A percentile compares a stretch with the other conserved stretches of the same genome.
These are phyloP conservation scores for Wilcoxina mikolae DNA, from an alignment of 495 filamentous ascomycete genomes.

Conservation along the genomic window DNA sequence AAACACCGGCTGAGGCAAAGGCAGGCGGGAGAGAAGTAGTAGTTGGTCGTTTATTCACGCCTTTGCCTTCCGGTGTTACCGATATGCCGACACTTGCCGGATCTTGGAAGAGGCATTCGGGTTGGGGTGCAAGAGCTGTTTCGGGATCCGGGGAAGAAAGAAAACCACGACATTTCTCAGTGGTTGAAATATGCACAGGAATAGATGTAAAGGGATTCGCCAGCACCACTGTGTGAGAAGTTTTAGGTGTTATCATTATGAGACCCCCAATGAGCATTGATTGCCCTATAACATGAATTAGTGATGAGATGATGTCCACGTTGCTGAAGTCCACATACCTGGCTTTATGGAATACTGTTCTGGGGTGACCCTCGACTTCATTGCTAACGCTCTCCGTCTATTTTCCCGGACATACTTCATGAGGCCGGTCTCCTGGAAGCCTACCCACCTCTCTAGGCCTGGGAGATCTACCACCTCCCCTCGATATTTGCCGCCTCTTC, in stretches of 20 bases:
- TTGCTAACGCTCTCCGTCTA: constrained; percentile 51
- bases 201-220: constrained; percentile 59
- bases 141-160: constrained; percentile 14
- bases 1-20: constrained; percentile 51
- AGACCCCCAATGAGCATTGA: constrained; percentile 79
- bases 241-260: constrained; percentile 68
- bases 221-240: constrained; percentile 46
- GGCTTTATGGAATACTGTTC: constrained; percentile 56
- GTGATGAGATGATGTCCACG: not conserved
- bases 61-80: not conserved
- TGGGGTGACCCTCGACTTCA: constrained; percentile 55
- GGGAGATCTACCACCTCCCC: constrained; percentile 94
- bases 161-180: constrained; percentile 52
- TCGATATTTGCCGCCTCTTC: constrained; percentile 40
- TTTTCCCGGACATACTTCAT: constrained; percentile 50
- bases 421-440: constrained; percentile 38
- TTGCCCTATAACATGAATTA: constrained; percentile 35
- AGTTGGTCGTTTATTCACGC: not conserved
- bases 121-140: not conserved
- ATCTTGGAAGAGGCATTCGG: constrained; percentile 6
- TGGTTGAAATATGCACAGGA: constrained; percentile 56
- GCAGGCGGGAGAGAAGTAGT: constrained; percentile 1
- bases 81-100: not conserved
- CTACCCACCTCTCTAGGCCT: constrained; percentile 50
- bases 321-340: constrained; percentile 8